These are phyloP conservation scores for Kwoniella newhampshirensis DNA, from an alignment of 768 basidiomycete genomes.

Conservation along the genomic window DNA sequence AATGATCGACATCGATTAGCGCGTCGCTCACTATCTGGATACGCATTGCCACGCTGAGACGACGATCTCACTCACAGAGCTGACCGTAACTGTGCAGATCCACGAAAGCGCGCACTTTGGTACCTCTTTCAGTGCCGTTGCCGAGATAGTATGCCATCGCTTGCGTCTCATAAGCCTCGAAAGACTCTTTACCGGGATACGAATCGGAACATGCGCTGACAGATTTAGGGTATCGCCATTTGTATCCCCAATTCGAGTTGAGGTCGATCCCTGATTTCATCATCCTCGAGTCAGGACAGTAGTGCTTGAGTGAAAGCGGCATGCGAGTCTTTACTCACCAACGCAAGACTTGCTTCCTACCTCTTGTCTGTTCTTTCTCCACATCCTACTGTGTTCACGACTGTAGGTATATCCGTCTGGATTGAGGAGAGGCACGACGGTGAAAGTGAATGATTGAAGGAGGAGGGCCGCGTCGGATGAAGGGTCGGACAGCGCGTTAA, in stretches of 20 bases:
- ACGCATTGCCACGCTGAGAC: background rate
- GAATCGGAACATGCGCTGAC: slow-evolving; percentile 66
- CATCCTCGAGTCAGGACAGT: too few relatives aligned
- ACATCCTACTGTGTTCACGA: slow-evolving; percentile 70
- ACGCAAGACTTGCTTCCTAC: slow-evolving; percentile 53
- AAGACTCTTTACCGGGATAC: slow-evolving; percentile 72
- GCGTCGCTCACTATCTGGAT: too few relatives aligned
- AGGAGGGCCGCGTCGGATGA: slow-evolving; percentile 57
- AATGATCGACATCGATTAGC: too few relatives aligned
- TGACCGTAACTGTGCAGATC: slow-evolving; percentile 81
- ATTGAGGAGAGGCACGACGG: slow-evolving; percentile 51
- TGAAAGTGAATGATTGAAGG: slow-evolving; percentile 58
- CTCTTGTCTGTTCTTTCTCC: slow-evolving; percentile 52
- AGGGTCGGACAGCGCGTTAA: slow-evolving; percentile 53
- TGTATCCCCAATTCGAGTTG: slow-evolving; percentile 75
- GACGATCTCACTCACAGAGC: slow-evolving; percentile 68
- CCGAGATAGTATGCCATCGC: slow-evolving; percentile 70
- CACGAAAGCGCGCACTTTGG: slow-evolving; percentile 62
- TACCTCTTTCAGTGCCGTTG: slow-evolving; percentile 12
- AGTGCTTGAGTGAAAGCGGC: too few relatives aligned
- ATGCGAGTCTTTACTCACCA: too few relatives aligned
- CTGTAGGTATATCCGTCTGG: slow-evolving; percentile 55
- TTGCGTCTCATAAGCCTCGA: slow-evolving; percentile 74
- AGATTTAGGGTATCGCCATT: slow-evolving; percentile 61
- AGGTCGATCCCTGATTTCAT: slow-evolving; percentile 76